Conservation (phyloP, 2,329 filamentous ascomycete species). For the Neodidymelliopsis sp. region DNA sequence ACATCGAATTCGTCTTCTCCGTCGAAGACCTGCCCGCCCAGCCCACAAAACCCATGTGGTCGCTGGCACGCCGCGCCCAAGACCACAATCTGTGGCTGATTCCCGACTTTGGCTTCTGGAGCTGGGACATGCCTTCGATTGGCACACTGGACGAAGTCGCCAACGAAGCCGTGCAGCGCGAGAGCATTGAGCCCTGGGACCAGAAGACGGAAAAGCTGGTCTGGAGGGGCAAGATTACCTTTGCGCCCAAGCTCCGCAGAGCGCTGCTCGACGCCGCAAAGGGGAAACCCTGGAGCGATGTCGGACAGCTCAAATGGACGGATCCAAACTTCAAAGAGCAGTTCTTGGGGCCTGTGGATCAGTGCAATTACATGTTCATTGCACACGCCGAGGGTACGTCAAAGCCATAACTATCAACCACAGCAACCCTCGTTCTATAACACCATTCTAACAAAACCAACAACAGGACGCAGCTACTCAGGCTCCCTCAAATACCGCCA, state of each 20-base stretch:
- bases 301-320: constrained; percentile 41
- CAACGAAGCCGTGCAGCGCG: constrained; percentile 35
- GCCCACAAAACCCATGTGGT: constrained; percentile 41
- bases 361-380: constrained; percentile 64
- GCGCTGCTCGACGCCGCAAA: constrained; percentile 38
- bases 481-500: constrained; percentile 62
- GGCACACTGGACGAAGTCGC: constrained; percentile 41
- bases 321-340: constrained; percentile 47
- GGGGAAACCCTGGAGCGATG: constrained; percentile 44
- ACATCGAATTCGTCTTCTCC: constrained; percentile 45
- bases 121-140: constrained; percentile 44
- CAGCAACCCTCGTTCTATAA: no score
- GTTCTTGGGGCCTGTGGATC: constrained; percentile 59
- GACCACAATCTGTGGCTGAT: constrained; percentile 46
- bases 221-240: constrained; percentile 44
- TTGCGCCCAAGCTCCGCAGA: constrained; percentile 40
- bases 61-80: constrained; percentile 40
- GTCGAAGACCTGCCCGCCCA: constrained; percentile 45
- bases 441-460: constrained; percentile 24
- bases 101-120: constrained; percentile 47
- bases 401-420: background rate
- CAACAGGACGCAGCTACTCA: constrained; percentile 55
- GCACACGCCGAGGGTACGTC: constrained; percentile 61
- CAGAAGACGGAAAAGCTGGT: constrained; percentile 44
- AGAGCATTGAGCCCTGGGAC: constrained; percentile 41